A percentile compares a stretch with the other conserved stretches of the same genome.
Conservation (phyloP, 2,329 filamentous ascomycete species). For the Chaetothyriales sp. region DNA sequence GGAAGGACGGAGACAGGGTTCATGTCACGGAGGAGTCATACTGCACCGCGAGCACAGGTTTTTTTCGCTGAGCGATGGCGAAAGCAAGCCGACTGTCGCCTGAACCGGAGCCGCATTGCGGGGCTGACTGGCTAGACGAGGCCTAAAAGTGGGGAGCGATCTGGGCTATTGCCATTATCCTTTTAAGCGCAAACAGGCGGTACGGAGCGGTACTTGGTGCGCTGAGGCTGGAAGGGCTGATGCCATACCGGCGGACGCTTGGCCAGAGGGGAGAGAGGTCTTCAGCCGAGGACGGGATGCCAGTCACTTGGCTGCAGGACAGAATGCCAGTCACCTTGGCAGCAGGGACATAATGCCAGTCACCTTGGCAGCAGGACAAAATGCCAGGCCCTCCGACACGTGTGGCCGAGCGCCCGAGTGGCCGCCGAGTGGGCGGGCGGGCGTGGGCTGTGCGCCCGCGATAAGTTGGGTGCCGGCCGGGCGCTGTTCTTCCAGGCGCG, state of each 20-base stretch:
- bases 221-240: neutral
- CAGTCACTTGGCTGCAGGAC: too few relatives aligned
- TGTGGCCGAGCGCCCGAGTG: too few relatives aligned
- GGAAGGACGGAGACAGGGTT: neutral
- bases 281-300: too few relatives aligned
- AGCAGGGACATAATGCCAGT: too few relatives aligned
- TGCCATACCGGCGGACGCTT: neutral
- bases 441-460: too few relatives aligned
- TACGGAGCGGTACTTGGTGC: neutral
- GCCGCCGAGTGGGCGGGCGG: too few relatives aligned
- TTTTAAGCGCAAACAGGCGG: neutral
- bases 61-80: neutral
- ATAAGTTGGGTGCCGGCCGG: too few relatives aligned
- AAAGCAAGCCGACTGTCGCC: neutral
- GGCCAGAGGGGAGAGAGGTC: neutral
- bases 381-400: too few relatives aligned
- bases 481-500: too few relatives aligned
- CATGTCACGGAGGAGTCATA: neutral
- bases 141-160: neutral
- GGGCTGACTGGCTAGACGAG: neutral
- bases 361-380: too few relatives aligned
- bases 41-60: neutral
- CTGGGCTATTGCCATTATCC: neutral
- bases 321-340: too few relatives aligned
- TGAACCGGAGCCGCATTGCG: neutral